Conservation (phyloP, 257 asterid species). For the Scutellaria minor region DNA sequence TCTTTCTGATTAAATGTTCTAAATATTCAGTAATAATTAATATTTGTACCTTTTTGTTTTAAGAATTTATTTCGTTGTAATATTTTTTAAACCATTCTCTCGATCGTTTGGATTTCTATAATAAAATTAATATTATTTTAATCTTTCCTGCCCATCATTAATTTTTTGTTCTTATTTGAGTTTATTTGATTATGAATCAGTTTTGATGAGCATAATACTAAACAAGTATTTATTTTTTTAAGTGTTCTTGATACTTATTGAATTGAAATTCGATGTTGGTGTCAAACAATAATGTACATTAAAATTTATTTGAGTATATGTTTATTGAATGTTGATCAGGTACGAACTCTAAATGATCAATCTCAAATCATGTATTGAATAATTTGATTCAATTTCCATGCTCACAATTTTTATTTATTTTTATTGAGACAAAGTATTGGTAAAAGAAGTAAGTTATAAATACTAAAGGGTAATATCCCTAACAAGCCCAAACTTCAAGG, state of each 20-base stretch:
- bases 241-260: too few relatives aligned
- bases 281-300: too few relatives aligned
- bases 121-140: neutral
- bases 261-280: too few relatives aligned
- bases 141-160: neutral
- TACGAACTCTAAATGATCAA: neutral
- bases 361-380: neutral
- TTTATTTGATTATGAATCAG: neutral
- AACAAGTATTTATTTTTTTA: too few relatives aligned
- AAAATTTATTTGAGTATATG: too few relatives aligned
- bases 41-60: constrained; percentile 20
- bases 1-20: constrained; percentile 15
- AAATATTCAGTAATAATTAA: constrained; percentile 17
- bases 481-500: neutral
- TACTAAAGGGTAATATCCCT: too few relatives aligned
- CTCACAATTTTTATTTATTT: too few relatives aligned
- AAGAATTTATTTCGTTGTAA: constrained; percentile 1
- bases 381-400: too few relatives aligned
- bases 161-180: neutral
- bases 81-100: neutral
- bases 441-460: too few relatives aligned
- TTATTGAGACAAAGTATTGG: too few relatives aligned
- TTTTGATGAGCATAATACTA: neutral
- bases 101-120: constrained; percentile 16
- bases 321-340: too few relatives aligned